phyloP scores from a whole-genome alignment of 176 grass and related monocot genomes.

The Melocanna baccifera region DNA sequence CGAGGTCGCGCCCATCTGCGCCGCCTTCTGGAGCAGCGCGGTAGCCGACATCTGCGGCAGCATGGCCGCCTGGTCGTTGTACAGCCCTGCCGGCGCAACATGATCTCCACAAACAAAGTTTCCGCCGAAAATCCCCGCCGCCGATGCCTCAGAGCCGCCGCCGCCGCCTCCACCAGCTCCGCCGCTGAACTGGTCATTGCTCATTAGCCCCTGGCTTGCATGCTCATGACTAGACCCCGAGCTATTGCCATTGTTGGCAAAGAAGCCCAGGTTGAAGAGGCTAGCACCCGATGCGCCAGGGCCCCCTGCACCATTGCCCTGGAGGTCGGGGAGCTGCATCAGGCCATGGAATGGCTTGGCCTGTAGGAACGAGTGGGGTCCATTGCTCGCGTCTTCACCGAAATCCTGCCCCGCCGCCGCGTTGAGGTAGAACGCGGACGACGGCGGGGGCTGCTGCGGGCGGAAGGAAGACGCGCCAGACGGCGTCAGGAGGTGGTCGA shows the following conservation, averaged over 20 bases:
- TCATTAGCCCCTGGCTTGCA: constrained; percentile 47
- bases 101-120: constrained; percentile 62
- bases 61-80: constrained; percentile 49
- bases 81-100: constrained; percentile 44
- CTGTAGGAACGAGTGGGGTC: constrained; percentile 54
- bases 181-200: constrained; percentile 48
- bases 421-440: constrained; percentile 45
- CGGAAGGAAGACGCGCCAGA: constrained; percentile 60
- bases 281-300: constrained; percentile 5
- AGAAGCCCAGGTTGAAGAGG: constrained; percentile 76
- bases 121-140: constrained; percentile 55
- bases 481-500: constrained; percentile 67
- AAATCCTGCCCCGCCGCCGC: constrained; percentile 53
- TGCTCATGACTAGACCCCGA: constrained; percentile 52
- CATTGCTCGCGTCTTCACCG: constrained; percentile 44
- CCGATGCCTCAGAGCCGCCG: constrained; percentile 30
- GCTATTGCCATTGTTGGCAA: constrained; percentile 52
- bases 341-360: constrained; percentile 82
- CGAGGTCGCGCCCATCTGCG: constrained; percentile 84
- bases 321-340: constrained; percentile 88
- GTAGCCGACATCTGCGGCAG: constrained; percentile 96
- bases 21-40: constrained; percentile 88
- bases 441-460: constrained; percentile 35
- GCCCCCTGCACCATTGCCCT: constrained; percentile 46
- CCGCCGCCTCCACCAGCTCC: constrained; percentile 20